Base-by-base conservation (phyloP, 768 basidiomycete genomes). In the Tylopilus sp. region DNA sequence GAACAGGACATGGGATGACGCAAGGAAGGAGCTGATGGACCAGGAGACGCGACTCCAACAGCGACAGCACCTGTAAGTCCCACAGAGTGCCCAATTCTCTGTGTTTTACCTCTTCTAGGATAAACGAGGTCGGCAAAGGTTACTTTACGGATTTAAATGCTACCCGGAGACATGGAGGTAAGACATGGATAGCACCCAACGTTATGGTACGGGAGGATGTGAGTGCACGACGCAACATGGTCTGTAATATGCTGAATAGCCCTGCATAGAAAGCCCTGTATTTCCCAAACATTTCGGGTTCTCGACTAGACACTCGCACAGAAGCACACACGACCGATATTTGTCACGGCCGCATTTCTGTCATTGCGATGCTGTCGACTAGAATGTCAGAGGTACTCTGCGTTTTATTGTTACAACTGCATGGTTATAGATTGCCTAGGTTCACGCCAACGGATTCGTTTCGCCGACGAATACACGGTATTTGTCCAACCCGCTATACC, bases 181-280 rank as follows among this genome's bases (percentile, higher is more conserved):
- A 98, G 73, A 87, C 88, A 9, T 98, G 92, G 93, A 81, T 93
- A 46, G 94, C 93, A 11, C 95, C 94, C 1, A 83, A 79, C 20
- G 87, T 89, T 20, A 75, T 98, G 59, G 93, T 98, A 56, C 82
- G 85, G 25, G 90, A 93, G 73, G 91, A 95, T 57, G 95, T 95
- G 63, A 58, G 89, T 77, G 25, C 20, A n/a, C 40, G 42, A 23
- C 40, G 18, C 31, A 12, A 40, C 30, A 22, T 44, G 12, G 18
- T 33, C 10, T 23, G 12, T n/a, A 23, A 25, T 36, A 3, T 4
- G 48, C 36, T 52, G 25, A 54, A n/a, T 3, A 44, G 11, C 9
- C 20, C 3, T 18, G 17, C 12, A 6, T 63, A 98, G 95, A 88
- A 85, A 85, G 83, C 95, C 15, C 73, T 95, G 3, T 97, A 94